A percentile compares a stretch with the other conserved stretches of the same genome.
Evolutionary conservation across 805 yeast species (phyloP).

Genomic region (Ogataea methylovora): DNA sequence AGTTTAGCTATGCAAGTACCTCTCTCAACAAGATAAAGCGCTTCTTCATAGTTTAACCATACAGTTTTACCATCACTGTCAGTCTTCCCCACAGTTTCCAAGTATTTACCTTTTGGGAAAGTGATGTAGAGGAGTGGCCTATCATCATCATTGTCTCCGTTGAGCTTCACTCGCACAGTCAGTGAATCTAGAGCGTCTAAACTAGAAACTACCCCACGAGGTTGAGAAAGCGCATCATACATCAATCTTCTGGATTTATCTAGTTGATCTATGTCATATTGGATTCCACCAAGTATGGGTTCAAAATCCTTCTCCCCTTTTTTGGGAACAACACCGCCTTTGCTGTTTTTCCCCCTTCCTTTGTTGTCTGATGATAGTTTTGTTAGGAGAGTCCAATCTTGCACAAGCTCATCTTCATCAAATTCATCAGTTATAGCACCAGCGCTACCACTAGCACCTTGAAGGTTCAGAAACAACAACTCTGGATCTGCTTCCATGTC

Average conservation of each 20-base stretch:
- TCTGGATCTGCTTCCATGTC: constrained; percentile 2
- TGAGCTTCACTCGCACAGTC: constrained; percentile 14
- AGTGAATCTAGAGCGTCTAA: constrained; percentile 18
- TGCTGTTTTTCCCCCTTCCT: constrained; percentile 1
- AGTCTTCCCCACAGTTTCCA: constrained; percentile 63
- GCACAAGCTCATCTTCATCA: constrained; percentile 23
- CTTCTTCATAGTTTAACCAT: constrained; percentile 58
- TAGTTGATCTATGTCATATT: constrained; percentile 28
- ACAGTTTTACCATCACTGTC: constrained; percentile 38
- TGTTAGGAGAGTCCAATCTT: constrained; percentile 45
- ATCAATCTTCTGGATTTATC: constrained; percentile 55
- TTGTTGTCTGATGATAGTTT: constrained; percentile 12
- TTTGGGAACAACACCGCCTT: constrained; percentile 38
- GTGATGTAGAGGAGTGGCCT: constrained; percentile 21
- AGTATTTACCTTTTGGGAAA: constrained; percentile 61
- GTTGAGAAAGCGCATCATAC: constrained; percentile 54
- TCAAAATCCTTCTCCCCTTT: constrained; percentile 84
- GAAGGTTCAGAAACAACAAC: background rate
- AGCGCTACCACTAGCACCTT: background rate
- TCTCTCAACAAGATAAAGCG: constrained; percentile 71
- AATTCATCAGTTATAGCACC: constrained; percentile 1
- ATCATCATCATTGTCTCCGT: background rate
- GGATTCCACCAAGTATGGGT: constrained; percentile 31
- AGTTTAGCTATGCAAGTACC: constrained; percentile 42
- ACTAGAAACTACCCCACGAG: constrained; percentile 34